Evolutionary conservation across 2,329 filamentous ascomycete species (phyloP).

Genomic region (Fusarium torreyae): DNA sequence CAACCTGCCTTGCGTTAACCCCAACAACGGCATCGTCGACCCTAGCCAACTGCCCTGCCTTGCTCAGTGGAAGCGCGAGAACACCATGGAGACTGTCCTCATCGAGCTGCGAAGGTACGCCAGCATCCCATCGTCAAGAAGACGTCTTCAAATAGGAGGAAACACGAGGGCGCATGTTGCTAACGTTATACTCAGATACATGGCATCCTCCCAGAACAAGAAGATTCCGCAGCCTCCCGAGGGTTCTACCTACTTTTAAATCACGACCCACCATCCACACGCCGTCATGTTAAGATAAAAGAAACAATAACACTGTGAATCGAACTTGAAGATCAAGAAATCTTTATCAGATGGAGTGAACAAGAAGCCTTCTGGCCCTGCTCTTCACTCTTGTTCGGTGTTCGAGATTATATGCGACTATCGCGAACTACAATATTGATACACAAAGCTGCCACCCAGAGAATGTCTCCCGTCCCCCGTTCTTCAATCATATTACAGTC

Average conservation of each 20-base stretch:
- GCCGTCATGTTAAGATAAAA: conserved; percentile 31
- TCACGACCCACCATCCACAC: conserved; percentile 3
- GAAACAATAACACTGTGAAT: conserved; percentile 10
- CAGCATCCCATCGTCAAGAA: neutral
- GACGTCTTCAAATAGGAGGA: too few relatives aligned
- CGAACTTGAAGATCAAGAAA: conserved; percentile 27
- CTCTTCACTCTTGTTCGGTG: conserved; percentile 27
- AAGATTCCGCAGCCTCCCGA: conserved; percentile 95
- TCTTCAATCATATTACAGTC: conserved; percentile 42
- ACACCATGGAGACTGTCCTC: conserved; percentile 94
- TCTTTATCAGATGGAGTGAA: conserved; percentile 19
- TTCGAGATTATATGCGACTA: conserved; percentile 40
- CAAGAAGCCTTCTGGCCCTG: conserved; percentile 38
- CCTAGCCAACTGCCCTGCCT: conserved; percentile 87
- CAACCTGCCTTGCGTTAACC: conserved; percentile 95
- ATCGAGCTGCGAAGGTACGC: conserved; percentile 85
- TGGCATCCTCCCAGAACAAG: conserved; percentile 93
- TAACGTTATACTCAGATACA: conserved; percentile 73
- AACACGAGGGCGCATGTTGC: neutral
- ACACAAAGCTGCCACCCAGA: conserved; percentile 38
- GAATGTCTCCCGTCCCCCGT: conserved; percentile 24
- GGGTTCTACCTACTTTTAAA: conserved; percentile 71
- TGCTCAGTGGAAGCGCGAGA: conserved; percentile 90
- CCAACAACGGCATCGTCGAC: conserved; percentile 86
- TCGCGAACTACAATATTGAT: conserved; percentile 51